Evolutionary conservation across 129 eudicot species (phyloP), one percentile per base, ranked within the genome.

Genomic region (Glebionis coronaria): DNA sequence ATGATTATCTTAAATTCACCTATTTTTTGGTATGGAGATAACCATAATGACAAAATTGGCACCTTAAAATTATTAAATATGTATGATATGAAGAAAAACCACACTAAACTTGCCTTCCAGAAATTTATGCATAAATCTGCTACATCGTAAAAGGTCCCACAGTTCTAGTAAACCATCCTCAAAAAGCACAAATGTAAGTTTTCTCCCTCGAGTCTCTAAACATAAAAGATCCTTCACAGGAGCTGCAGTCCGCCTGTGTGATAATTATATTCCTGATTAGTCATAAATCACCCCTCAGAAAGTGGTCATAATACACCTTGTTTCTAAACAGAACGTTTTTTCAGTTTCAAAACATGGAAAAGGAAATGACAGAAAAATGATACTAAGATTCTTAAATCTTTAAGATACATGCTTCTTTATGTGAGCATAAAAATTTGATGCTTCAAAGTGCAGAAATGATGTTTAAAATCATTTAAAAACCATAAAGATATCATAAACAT

Each of bases 141-240:
- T 72, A 73, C 69, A 76, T 44, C 76, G 78, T 45, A 58, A 62
- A 76, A 82, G 80, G 79, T 93, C 99, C 99, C 99, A 93, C 47
- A 93, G 75, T 61, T 78, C 80, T 61, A 93, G 51, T 61, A 59
- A 68, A 60, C 99, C 97, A 89, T 93, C 95, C 71, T 82, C 78
- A 78, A 88, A 95, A 64, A 93, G 88, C 75, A 89, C 90, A 81
- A 84, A 54, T 29, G 86, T 80, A 76, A 84, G 76, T 71, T 79
- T 82, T 75, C 75, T 82, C 68, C 82, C 84, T 60, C 81, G 74
- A 65, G 84, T 67, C 78, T 80, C 86, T 29, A 81, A 79, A 21
- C 88, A 60, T 65, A 64, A 77, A 61, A 89, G 54, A 79, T 78
- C 90, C 83, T 63, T 83, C 73, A 93, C 97, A 23, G 88, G 67